A percentile compares a stretch with the other conserved stretches of the same genome.
Evolutionary conservation across 2,329 filamentous ascomycete genomes (phyloP).

Genomic region (Achaetomium macrosporum): DNA sequence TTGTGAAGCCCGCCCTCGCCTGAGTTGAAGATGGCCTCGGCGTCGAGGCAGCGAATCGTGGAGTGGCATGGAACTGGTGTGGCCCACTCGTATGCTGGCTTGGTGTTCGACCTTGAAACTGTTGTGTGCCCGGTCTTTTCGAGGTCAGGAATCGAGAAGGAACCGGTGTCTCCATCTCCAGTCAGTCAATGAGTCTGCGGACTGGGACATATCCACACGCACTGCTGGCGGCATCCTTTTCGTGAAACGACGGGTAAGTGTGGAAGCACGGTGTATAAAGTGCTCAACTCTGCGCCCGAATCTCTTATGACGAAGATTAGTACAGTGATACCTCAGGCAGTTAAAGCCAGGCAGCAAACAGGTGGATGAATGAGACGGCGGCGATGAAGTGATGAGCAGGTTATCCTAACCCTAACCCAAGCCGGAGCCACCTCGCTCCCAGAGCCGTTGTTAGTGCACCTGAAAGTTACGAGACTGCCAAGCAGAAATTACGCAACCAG

Average conservation of each 20-base stretch:
- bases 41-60: slow-evolving; percentile 21
- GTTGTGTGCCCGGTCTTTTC: slow-evolving; percentile 19
- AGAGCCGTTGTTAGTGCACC: neutral
- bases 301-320: too few species aligned
- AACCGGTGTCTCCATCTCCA: slow-evolving; percentile 22
- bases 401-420: slow-evolving; percentile 7
- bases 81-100: slow-evolving; percentile 13
- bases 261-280: too few species aligned
- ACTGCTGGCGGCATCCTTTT: slow-evolving; percentile 11
- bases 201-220: neutral
- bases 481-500: neutral
- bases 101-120: slow-evolving; percentile 16
- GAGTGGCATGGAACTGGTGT: slow-evolving; percentile 24
- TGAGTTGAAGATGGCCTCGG: slow-evolving; percentile 16
- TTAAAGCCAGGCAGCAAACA: neutral
- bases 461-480: neutral
- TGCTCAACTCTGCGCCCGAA: too few species aligned
- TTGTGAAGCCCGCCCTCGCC: slow-evolving; percentile 3
- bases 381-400: neutral
- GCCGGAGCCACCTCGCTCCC: too few species aligned
- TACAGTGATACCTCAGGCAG: too few species aligned
- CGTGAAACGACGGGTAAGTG: too few species aligned
- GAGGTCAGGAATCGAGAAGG: slow-evolving; percentile 26
- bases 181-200: neutral
- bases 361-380: neutral